phyloP scores from a whole-genome alignment of 306 rosid genomes.

The Trifolium fragiferum region DNA sequence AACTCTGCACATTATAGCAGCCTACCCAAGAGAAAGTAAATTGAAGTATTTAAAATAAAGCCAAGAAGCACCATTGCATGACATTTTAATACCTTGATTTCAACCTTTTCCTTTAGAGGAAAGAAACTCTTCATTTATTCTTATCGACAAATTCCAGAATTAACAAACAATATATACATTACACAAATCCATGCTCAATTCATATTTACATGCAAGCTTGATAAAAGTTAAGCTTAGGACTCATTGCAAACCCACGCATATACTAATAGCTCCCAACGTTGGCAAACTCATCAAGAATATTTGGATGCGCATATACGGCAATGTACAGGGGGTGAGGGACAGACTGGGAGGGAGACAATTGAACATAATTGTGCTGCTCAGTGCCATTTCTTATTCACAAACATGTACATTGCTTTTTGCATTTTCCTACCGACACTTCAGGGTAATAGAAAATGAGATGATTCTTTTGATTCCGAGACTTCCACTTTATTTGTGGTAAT shows the following conservation, averaged over 20 bases:
- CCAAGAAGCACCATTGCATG: not conserved
- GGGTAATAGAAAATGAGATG: constrained; percentile 8
- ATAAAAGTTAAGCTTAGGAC: constrained; percentile 40
- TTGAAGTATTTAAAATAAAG: not conserved
- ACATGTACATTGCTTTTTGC: constrained; percentile 20
- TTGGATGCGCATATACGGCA: constrained; percentile 47
- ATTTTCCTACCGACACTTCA: constrained; percentile 33
- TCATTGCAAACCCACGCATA: constrained; percentile 42
- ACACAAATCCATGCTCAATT: constrained; percentile 45
- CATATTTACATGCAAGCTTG: constrained; percentile 53
- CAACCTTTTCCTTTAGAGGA: not conserved
- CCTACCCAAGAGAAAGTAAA: not conserved
- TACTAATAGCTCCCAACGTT: constrained; percentile 33
- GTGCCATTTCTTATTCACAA: constrained; percentile 38
- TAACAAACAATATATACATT: not conserved
- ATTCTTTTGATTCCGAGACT: constrained; percentile 29
- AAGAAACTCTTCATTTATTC: not conserved
- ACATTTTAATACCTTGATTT: not conserved
- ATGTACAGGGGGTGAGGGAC: constrained; percentile 48
- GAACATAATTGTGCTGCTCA: constrained; percentile 38
- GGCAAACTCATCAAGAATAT: constrained; percentile 46
- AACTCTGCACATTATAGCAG: too few species aligned
- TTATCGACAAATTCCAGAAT: constrained; percentile 30
- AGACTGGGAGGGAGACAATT: not conserved
- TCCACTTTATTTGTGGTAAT: constrained; percentile 17